These are phyloP conservation scores for Luffa acutangula DNA, from an alignment of 306 rosid genomes.

Conservation along the genomic window DNA sequence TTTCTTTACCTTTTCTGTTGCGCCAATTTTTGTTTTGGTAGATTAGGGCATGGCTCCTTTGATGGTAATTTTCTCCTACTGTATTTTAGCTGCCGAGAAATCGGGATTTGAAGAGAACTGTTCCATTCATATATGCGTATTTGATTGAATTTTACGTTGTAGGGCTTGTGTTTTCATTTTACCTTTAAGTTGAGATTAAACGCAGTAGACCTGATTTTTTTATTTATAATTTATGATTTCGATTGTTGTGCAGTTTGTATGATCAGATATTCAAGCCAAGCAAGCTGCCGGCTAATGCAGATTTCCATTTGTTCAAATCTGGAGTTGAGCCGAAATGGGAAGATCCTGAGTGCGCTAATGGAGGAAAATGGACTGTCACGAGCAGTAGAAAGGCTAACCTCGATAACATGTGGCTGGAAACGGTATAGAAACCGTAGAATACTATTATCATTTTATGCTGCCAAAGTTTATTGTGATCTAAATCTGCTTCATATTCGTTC, in stretches of 20 bases:
- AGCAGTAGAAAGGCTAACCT: conserved; percentile 50
- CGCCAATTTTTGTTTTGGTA: not conserved
- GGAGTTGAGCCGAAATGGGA: conserved; percentile 98
- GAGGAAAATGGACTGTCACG: conserved; percentile 82
- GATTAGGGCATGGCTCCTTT: not conserved
- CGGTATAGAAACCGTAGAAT: conserved; percentile 33
- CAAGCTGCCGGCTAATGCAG: conserved; percentile 52
- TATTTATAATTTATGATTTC: not conserved
- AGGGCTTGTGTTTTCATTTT: not conserved
- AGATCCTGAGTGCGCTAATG: conserved; percentile 94
- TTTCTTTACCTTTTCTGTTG: not conserved
- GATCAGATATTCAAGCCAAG: conserved; percentile 87
- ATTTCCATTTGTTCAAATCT: conserved; percentile 75
- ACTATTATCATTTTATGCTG: not conserved
- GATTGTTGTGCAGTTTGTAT: conserved; percentile 40
- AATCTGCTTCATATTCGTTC: not conserved
- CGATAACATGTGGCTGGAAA: conserved; percentile 92
- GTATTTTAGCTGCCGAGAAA: not conserved
- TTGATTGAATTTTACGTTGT: not conserved
- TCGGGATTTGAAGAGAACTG: not conserved
- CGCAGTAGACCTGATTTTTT: not conserved
- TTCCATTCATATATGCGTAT: not conserved
- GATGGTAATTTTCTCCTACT: not conserved
- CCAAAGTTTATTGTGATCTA: not conserved
- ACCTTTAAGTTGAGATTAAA: not conserved